These are phyloP conservation scores for Monosporozyma siamensis DNA, from an alignment of 805 yeast species.

Conservation along the genomic window DNA sequence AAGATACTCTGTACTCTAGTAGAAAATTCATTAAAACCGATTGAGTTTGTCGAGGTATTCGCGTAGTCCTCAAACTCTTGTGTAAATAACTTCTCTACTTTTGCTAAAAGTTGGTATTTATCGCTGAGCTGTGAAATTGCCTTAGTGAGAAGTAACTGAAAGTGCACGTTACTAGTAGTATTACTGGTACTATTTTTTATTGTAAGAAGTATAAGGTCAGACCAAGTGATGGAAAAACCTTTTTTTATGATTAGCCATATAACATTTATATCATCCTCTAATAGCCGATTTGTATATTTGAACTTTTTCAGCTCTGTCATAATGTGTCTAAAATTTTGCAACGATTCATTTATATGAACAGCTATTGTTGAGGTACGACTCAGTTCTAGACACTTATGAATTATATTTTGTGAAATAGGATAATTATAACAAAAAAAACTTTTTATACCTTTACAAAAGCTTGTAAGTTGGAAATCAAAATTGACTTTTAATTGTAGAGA, in stretches of 20 bases:
- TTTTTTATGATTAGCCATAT: not conserved
- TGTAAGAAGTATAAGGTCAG: not conserved
- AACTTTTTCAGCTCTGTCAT: not conserved
- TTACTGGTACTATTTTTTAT: not conserved
- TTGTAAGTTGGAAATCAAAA: not conserved
- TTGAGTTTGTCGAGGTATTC: no score
- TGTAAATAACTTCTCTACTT: slow-evolving; percentile 3
- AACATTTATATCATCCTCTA: not conserved
- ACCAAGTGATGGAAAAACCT: not conserved
- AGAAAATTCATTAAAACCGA: no score
- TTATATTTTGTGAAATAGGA: not conserved
- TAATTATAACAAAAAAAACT: not conserved
- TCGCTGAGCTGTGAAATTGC: slow-evolving; percentile 15
- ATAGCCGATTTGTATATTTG: not conserved
- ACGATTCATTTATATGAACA: not conserved
- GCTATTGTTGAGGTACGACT: not conserved
- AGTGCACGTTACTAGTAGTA: not conserved
- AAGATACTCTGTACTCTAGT: no score
- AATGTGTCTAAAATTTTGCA: not conserved
- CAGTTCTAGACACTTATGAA: not conserved
- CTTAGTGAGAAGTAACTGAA: not conserved
- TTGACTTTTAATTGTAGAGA: not conserved
- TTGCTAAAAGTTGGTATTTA: slow-evolving; percentile 31
- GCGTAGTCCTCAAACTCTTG: slow-evolving; percentile 2
- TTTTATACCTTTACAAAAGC: not conserved